These are phyloP conservation scores for Teratosphaeria pseudoeucalypti DNA, from an alignment of 2,329 filamentous ascomycete genomes.

Conservation along the genomic window DNA sequence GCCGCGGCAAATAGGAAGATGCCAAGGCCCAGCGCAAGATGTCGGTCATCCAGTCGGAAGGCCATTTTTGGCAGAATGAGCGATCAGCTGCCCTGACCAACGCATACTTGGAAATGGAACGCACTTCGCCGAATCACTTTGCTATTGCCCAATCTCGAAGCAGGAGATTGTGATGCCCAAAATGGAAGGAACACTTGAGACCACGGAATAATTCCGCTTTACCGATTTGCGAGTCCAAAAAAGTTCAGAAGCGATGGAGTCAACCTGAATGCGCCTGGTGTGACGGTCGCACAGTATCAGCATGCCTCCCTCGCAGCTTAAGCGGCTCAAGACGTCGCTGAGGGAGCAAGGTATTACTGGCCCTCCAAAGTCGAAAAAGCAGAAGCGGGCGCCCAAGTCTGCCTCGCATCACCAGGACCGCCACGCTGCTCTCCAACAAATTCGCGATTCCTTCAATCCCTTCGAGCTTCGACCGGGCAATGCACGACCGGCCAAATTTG, in stretches of 20 bases:
- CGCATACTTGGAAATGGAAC: neutral
- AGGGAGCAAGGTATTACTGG: slow-evolving; percentile 82
- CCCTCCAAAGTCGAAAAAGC: slow-evolving; percentile 90
- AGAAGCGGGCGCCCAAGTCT: slow-evolving; percentile 54
- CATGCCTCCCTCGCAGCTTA: slow-evolving; percentile 95
- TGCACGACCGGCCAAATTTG: slow-evolving; percentile 69
- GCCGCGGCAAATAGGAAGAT: slow-evolving; percentile 51
- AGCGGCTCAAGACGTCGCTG: slow-evolving; percentile 85
- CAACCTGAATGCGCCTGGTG: neutral
- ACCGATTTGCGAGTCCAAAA: neutral
- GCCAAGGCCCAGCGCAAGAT: slow-evolving; percentile 38
- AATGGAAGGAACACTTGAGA: neutral
- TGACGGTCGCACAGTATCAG: neutral
- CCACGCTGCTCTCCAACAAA: slow-evolving; percentile 66
- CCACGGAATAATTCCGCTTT: neutral
- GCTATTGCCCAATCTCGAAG: neutral
- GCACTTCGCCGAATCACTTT: neutral
- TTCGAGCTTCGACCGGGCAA: slow-evolving; percentile 67
- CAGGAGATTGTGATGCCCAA: neutral
- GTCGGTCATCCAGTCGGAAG: slow-evolving; percentile 32
- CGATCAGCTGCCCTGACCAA: neutral
- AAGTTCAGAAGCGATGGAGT: neutral
- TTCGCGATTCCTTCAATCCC: slow-evolving; percentile 94
- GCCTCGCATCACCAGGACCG: slow-evolving; percentile 60
- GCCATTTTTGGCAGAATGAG: slow-evolving; percentile 19